Conservation (phyloP, 495 filamentous ascomycete species). For the Poronia punctata region DNA sequence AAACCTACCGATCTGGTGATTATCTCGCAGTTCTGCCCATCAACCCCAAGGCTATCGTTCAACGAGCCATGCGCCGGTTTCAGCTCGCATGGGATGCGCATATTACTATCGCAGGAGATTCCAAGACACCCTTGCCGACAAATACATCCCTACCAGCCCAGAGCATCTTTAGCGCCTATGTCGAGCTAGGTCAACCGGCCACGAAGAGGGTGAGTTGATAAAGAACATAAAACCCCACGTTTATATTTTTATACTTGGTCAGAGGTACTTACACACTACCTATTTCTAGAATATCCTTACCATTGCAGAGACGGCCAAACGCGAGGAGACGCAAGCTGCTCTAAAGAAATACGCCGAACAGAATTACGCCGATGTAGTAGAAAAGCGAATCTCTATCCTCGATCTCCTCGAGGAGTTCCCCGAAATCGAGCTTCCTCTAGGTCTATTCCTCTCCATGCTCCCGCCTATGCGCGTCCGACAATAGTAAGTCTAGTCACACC, state of each 20-base stretch:
- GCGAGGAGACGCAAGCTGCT: conserved; percentile 29
- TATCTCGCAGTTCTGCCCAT: conserved; percentile 69
- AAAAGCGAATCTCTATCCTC: conserved; percentile 55
- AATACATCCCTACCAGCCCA: conserved; percentile 50
- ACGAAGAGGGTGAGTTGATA: conserved; percentile 40
- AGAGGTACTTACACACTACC: too few relatives aligned
- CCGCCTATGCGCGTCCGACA: conserved; percentile 69
- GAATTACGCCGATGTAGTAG: conserved; percentile 46
- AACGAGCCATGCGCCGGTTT: conserved; percentile 43
- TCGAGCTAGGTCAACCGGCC: conserved; percentile 65
- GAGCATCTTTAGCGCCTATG: conserved; percentile 59
- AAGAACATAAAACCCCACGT: too few relatives aligned
- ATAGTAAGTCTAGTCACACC: conserved; percentile 37
- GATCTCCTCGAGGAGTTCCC: conserved; percentile 58
- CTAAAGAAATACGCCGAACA: conserved; percentile 44
- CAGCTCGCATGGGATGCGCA: conserved; percentile 58
- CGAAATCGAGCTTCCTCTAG: conserved; percentile 48
- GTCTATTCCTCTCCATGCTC: conserved; percentile 59
- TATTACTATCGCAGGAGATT: conserved; percentile 38
- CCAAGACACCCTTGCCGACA: conserved; percentile 51
- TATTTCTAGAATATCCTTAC: conserved; percentile 38
- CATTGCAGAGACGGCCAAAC: conserved; percentile 34
- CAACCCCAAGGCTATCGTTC: conserved; percentile 54
- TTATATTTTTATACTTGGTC: too few relatives aligned
- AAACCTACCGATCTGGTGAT: conserved; percentile 64